These are phyloP conservation scores for Phaeodactylum tricornutum DNA, from an alignment of 108 stramenopile genomes.

Conservation along the genomic window DNA sequence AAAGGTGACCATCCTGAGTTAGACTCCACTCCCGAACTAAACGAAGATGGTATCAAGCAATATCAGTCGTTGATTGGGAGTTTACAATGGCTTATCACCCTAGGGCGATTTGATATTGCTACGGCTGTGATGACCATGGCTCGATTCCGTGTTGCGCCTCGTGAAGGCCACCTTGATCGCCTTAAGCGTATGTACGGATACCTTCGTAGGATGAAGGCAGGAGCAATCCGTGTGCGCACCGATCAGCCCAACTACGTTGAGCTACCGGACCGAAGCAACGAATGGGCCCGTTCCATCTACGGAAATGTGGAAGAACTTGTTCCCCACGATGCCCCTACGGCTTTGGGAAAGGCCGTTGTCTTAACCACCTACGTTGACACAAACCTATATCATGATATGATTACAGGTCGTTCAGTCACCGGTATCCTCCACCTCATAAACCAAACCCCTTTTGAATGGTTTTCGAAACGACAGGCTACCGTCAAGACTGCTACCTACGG, in stretches of 20 bases:
- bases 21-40: constrained; percentile 3
- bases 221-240: constrained; percentile 2
- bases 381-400: constrained; percentile 11
- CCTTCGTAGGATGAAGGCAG: constrained; percentile 9
- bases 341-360: constrained; percentile 5
- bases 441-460: constrained; percentile 11
- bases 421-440: constrained; percentile 9
- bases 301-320: constrained; percentile 6
- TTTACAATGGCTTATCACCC: constrained; percentile 9
- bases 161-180: constrained; percentile 22
- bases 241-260: neutral
- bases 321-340: constrained; percentile 4
- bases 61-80: constrained; percentile 21
- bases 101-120: constrained; percentile 19
- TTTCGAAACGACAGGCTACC: constrained; percentile 23
- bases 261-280: neutral
- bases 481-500: constrained; percentile 27
- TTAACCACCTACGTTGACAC: constrained; percentile 9
- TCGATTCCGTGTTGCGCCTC: constrained; percentile 14
- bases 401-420: constrained; percentile 10
- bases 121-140: constrained; percentile 14
- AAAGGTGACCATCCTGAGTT: constrained; percentile 17
- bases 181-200: constrained; percentile 21
- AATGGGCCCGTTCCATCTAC: constrained; percentile 6
- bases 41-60: neutral